phyloP scores from a whole-genome alignment of 2,329 filamentous ascomycete species.

The Hypoxylon rubiginosum region DNA sequence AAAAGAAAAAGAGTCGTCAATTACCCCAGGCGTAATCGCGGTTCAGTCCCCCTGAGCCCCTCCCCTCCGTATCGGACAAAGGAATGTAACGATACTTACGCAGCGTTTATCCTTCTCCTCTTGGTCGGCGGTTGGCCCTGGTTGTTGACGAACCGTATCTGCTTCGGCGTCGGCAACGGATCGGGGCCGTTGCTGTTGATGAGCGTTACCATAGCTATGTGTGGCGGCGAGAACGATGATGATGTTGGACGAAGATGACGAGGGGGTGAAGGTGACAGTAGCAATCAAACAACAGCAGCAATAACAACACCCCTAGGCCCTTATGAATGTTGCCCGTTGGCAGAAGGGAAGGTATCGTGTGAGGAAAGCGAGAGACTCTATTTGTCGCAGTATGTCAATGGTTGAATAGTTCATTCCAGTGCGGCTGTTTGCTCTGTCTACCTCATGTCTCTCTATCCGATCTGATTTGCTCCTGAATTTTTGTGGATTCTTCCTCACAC shows the following conservation, averaged over 20 bases:
- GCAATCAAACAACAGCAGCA: constrained; percentile 55
- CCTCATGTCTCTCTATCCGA: constrained; percentile 25
- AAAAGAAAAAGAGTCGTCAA: constrained; percentile 37
- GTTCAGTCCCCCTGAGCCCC: constrained; percentile 30
- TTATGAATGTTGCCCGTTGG: constrained; percentile 5
- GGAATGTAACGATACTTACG: constrained; percentile 65
- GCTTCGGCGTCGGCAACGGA: constrained; percentile 63
- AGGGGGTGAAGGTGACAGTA: constrained; percentile 7
- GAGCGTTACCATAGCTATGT: constrained; percentile 62
- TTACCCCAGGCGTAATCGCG: constrained; percentile 33
- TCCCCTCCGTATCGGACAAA: constrained; percentile 27
- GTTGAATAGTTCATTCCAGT: constrained; percentile 18
- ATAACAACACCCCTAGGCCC: constrained; percentile 31
- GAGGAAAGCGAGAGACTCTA: not conserved
- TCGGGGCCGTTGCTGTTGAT: constrained; percentile 54
- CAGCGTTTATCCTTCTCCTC: constrained; percentile 81
- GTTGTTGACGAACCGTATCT: constrained; percentile 85
- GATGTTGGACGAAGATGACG: constrained; percentile 7
- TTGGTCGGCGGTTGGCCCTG: constrained; percentile 86
- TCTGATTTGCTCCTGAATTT: constrained; percentile 29
- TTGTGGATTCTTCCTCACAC: constrained; percentile 34
- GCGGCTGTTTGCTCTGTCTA: not conserved
- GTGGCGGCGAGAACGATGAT: constrained; percentile 26
- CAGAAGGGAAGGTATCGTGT: constrained; percentile 15
- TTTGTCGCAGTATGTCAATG: not conserved